Evolutionary conservation across 1,284 basidiomycete genomes (phyloP).

Genomic region (Cutaneotrichosporon curvatum): DNA sequence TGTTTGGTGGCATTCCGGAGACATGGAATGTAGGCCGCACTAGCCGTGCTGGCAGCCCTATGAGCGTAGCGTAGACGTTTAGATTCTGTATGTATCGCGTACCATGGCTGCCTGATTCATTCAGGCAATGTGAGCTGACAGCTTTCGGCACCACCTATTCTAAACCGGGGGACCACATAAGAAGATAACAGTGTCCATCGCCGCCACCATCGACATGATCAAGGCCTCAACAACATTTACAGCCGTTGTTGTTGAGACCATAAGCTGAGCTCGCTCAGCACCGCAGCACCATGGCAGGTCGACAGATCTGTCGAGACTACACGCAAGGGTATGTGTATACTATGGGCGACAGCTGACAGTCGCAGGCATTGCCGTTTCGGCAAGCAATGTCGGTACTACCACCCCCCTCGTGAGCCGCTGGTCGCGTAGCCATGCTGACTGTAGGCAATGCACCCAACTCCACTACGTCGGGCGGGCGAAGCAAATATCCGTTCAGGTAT

Average conservation of each 20-base stretch:
- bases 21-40: slow-evolving; percentile 18
- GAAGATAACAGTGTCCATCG: too few species aligned
- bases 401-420: slow-evolving; percentile 23
- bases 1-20: slow-evolving; percentile 21
- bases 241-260: too few species aligned
- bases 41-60: slow-evolving; percentile 25
- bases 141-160: too few species aligned
- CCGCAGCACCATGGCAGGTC: slow-evolving; percentile 1
- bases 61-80: slow-evolving; percentile 2
- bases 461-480: slow-evolving; percentile 15
- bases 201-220: too few species aligned
- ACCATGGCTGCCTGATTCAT: too few species aligned
- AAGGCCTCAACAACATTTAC: too few species aligned
- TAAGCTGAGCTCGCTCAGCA: too few species aligned
- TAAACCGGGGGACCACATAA: too few species aligned
- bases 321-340: slow-evolving; percentile 9
- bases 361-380: slow-evolving; percentile 35
- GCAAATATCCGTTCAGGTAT: slow-evolving; percentile 37
- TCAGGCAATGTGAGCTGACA: too few species aligned
- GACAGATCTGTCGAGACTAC: slow-evolving; percentile 14
- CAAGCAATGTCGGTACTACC: slow-evolving; percentile 28
- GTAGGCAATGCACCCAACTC: slow-evolving; percentile 14
- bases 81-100: background rate
- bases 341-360: background rate
- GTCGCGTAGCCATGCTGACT: background rate